phyloP scores from a whole-genome alignment of 2,329 filamentous ascomycete genomes.

The Fusarium nodosum region DNA sequence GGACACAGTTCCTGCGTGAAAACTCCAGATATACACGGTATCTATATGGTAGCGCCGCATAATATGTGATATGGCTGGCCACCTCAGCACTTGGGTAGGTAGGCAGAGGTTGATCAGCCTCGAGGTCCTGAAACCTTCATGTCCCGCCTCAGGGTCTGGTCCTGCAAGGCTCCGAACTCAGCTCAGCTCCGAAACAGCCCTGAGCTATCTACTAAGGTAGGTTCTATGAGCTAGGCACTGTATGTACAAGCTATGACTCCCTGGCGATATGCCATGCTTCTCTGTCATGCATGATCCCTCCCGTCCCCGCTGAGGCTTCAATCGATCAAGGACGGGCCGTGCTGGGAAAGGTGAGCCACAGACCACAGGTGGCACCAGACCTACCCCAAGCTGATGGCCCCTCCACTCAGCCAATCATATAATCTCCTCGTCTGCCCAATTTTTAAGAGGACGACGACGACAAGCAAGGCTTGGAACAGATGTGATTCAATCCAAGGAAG shows the following conservation, averaged over 20 bases:
- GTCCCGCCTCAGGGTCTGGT: constrained; percentile 30
- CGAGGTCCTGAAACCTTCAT: constrained; percentile 32
- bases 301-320: constrained; percentile 39
- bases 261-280: constrained; percentile 40
- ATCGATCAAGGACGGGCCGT: constrained; percentile 38
- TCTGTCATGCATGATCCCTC: constrained; percentile 45
- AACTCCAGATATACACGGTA: neutral
- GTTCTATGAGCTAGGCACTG: constrained; percentile 2
- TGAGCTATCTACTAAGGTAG: constrained; percentile 13
- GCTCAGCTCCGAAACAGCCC: constrained; percentile 24
- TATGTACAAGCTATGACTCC: constrained; percentile 16
- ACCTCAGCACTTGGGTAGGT: neutral
- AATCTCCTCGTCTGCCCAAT: constrained; percentile 40
- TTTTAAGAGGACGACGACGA: constrained; percentile 22
- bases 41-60: neutral
- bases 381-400: constrained; percentile 31
- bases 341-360: constrained; percentile 34
- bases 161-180: constrained; percentile 29
- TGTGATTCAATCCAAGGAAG: constrained; percentile 38
- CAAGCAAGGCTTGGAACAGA: constrained; percentile 40
- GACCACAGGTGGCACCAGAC: constrained; percentile 36
- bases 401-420: constrained; percentile 53
- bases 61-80: constrained; percentile 3
- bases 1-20: neutral
- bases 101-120: constrained; percentile 21